A percentile compares a stretch with the other conserved stretches of the same genome.
phyloP scores from a whole-genome alignment of 1,139 yeast species.

The Zygoascus sp. region DNA sequence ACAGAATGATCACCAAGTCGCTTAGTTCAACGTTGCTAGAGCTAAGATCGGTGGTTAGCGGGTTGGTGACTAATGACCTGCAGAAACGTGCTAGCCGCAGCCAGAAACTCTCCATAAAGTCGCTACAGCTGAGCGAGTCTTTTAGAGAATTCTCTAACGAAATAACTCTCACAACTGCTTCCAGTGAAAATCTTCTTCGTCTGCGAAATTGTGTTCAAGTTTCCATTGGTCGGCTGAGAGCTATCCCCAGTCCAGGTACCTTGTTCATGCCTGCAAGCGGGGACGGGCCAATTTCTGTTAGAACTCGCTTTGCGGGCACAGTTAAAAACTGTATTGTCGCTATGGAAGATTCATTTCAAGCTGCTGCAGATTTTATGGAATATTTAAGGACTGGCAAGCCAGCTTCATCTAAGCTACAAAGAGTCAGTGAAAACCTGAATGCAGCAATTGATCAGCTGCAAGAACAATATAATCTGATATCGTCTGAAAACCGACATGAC shows the following conservation, averaged over 20 bases:
- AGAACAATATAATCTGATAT: neutral
- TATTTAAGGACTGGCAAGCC: constrained; percentile 15
- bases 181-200: constrained; percentile 33
- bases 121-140: constrained; percentile 38
- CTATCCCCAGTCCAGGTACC: constrained; percentile 36
- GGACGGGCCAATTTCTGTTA: neutral
- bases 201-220: constrained; percentile 42
- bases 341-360: constrained; percentile 15
- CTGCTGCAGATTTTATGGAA: constrained; percentile 17
- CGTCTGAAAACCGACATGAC: constrained; percentile 13
- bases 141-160: constrained; percentile 45
- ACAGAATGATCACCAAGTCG: constrained; percentile 24
- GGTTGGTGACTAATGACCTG: constrained; percentile 19
- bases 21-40: constrained; percentile 20
- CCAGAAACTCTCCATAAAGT: constrained; percentile 32
- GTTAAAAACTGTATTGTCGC: constrained; percentile 16
- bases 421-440: constrained; percentile 2
- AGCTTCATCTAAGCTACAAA: neutral
- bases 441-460: neutral
- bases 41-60: constrained; percentile 18
- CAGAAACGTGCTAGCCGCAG: constrained; percentile 17
- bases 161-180: constrained; percentile 36
- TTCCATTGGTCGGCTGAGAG: constrained; percentile 40
- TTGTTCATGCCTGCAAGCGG: constrained; percentile 18
- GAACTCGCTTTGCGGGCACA: constrained; percentile 1